These are phyloP conservation scores for Isatis tinctoria DNA, from an alignment of 345 rosid genomes.

Conservation along the genomic window DNA sequence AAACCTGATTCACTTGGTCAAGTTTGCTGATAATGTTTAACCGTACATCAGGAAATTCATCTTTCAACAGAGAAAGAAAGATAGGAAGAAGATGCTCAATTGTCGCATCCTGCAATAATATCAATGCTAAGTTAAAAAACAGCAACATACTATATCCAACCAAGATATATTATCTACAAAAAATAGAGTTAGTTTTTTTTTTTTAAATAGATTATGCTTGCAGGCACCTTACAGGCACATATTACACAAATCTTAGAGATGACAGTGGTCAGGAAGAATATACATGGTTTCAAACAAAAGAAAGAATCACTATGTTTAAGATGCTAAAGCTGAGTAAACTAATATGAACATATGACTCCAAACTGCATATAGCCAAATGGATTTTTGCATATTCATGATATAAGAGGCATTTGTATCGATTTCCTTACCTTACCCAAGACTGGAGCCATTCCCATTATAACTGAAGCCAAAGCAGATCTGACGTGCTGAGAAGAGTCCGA, in stretches of 20 bases:
- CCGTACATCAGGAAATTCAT: constrained; percentile 95
- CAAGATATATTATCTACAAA: neutral
- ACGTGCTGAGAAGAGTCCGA: constrained; percentile 78
- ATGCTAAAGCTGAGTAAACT: neutral
- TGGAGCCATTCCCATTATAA: constrained; percentile 89
- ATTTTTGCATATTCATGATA: neutral
- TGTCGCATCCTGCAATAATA: constrained; percentile 70
- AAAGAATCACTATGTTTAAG: neutral
- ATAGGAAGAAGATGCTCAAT: constrained; percentile 91
- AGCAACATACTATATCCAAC: neutral
- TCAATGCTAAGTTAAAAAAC: constrained; percentile 2
- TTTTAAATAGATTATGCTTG: neutral
- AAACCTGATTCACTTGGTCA: constrained; percentile 97
- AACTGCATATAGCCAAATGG: neutral
- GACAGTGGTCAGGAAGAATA: neutral
- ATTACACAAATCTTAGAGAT: neutral
- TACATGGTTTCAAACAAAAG: neutral
- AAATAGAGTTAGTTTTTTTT: too few relatives aligned
- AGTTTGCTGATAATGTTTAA: constrained; percentile 95
- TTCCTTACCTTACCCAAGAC: constrained; percentile 51
- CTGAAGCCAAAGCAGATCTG: constrained; percentile 78
- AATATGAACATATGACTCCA: neutral
- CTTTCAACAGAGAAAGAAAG: constrained; percentile 87
- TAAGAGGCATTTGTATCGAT: neutral
- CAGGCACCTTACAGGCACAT: neutral